Base-by-base conservation (phyloP, 1,284 basidiomycete genomes). In the Termitomyces sp. region DNA sequence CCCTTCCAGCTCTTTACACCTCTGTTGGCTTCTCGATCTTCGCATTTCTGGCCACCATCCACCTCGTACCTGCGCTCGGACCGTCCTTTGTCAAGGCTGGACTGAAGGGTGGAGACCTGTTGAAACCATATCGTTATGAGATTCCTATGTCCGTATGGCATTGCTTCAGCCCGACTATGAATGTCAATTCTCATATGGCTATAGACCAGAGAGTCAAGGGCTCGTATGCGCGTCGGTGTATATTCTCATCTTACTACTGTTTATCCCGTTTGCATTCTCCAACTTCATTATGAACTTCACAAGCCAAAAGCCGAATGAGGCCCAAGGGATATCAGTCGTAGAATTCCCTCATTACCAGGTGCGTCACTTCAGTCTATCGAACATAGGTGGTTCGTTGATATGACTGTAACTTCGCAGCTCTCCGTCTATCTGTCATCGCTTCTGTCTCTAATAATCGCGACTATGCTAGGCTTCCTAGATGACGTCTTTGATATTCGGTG, bases 401-500 rank as follows among this genome's bases (percentile, higher is more conserved):
- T 42, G 19, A 24, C 16, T 1, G 28, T 42, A n/a, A 30, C 5
- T 35, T 16, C 3, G 11, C 24, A 96, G 88, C 78, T 99, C 48
- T 84, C 94, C 1, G 84, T 94, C 1, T 99, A 97, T 69, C 79
- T 99, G 14, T 96, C 96, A 0, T 93, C 93, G 1, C 69, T 99
- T 7, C 77, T 99, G 11, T 94, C 91, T 0, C 77, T 99, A 19
- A 73, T 97, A 24, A 91, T 93, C 24, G 95, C 97, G 0, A 94
- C 93, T 0, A 79, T 99, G 57, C 82, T 99, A 1, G 96, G 97
- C 8, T 97, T 99, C 64, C 76, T 98, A 44, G 97, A 99, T 65
- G 97, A 99, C 68, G 82, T 99, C 1, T 99, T 99, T 63, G 97
- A 99, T 67, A 98, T 99, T 60, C 85, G 97, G 10, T 99, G 97